Percentiles rank a stretch among this genome's conserved stretches.
Evolutionary conservation across 2,329 filamentous ascomycete species (phyloP).

Genomic region (Plectosphaerella plurivora): DNA sequence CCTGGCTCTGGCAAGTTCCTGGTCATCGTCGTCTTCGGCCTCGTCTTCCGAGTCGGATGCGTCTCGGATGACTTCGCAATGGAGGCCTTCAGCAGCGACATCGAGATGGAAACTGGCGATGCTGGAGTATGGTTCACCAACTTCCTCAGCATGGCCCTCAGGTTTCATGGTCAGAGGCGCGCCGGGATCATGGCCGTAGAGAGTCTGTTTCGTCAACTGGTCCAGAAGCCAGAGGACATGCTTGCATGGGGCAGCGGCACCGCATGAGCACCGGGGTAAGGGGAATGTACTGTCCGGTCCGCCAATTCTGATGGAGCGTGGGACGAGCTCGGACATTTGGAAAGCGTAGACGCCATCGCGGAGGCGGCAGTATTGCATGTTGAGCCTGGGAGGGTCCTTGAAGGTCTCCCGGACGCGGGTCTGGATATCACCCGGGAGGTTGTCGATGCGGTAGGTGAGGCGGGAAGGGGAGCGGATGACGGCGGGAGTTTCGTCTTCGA

Average conservation of each 20-base stretch:
- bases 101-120: constrained; percentile 49
- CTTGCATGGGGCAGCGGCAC: constrained; percentile 33
- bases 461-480: constrained; percentile 32
- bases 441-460: constrained; percentile 35
- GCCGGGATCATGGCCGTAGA: constrained; percentile 31
- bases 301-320: constrained; percentile 46
- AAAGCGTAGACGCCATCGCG: constrained; percentile 48
- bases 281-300: constrained; percentile 32
- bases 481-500: constrained; percentile 22
- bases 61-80: constrained; percentile 35
- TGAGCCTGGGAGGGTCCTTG: constrained; percentile 42
- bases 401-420: constrained; percentile 39
- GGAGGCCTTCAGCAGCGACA: constrained; percentile 46
- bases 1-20: constrained; percentile 32
- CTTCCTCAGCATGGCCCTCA: constrained; percentile 38
- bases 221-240: constrained; percentile 54
- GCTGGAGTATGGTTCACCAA: constrained; percentile 41
- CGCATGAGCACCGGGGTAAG: constrained; percentile 43
- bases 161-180: constrained; percentile 36
- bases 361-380: constrained; percentile 44
- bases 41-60: constrained; percentile 15
- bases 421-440: constrained; percentile 30
- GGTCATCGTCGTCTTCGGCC: constrained; percentile 10
- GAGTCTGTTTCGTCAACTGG: constrained; percentile 42
- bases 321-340: constrained; percentile 50